phyloP scores from a whole-genome alignment of 768 basidiomycete genomes.

The Lactifluus subvellereus region DNA sequence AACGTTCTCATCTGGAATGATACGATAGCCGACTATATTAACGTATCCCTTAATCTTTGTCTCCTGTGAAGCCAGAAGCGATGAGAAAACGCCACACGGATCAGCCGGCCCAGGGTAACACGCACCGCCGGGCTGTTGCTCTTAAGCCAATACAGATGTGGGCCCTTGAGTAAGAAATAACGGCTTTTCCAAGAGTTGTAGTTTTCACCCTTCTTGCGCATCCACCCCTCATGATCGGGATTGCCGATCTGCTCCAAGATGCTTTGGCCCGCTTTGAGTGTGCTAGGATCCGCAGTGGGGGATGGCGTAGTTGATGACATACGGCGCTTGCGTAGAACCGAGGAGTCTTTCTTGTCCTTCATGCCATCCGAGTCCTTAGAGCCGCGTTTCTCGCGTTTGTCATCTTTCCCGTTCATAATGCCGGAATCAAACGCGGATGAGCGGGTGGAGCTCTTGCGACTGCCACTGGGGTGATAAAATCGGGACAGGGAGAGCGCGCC shows the following conservation, averaged over 20 bases:
- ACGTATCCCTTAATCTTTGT: slow-evolving; percentile 96
- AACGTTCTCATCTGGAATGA: slow-evolving; percentile 86
- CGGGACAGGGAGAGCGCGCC: slow-evolving; percentile 25
- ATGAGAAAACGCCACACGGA: neutral
- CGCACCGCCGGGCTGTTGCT: slow-evolving; percentile 56
- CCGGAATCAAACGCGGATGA: slow-evolving; percentile 39
- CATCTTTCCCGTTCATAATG: slow-evolving; percentile 25
- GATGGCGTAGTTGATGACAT: slow-evolving; percentile 30
- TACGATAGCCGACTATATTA: slow-evolving; percentile 85
- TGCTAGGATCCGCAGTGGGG: neutral
- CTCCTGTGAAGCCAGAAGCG: slow-evolving; percentile 46
- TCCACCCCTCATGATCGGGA: slow-evolving; percentile 87
- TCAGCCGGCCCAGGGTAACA: slow-evolving; percentile 17
- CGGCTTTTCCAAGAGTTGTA: slow-evolving; percentile 91
- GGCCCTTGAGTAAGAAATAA: slow-evolving; percentile 90
- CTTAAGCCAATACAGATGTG: slow-evolving; percentile 82
- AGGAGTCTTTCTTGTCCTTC: slow-evolving; percentile 34
- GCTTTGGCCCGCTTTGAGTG: slow-evolving; percentile 47
- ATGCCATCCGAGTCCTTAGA: slow-evolving; percentile 24
- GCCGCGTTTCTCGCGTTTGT: slow-evolving; percentile 26
- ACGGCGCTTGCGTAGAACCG: slow-evolving; percentile 49
- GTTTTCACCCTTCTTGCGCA: slow-evolving; percentile 91
- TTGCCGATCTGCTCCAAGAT: slow-evolving; percentile 88
- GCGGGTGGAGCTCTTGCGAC: slow-evolving; percentile 40
- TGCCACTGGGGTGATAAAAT: slow-evolving; percentile 34